Base-by-base conservation (phyloP, 2,329 filamentous ascomycete species). In the Penicillium sclerotiorum region DNA sequence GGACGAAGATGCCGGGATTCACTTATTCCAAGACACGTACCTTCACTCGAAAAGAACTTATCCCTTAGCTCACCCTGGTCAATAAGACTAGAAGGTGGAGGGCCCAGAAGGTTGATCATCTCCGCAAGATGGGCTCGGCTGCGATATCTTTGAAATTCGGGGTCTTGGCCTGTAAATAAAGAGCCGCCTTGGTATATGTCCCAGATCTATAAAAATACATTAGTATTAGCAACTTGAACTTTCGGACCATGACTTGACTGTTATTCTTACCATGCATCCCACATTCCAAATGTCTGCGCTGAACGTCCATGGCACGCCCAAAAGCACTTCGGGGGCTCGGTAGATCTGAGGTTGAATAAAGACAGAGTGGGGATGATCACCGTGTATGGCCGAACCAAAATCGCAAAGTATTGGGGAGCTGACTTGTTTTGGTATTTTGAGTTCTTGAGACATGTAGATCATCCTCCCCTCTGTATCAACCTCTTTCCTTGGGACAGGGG, bases 251-350 rank as follows among this genome's bases (percentile, higher is more conserved):
- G 13, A 21, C 13, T 25, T 20, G 13, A 11, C 11, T 9, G 12
- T 22, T 39, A 49, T 21, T 33, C 71, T 65, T 66, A 79, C 77
- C 78, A 81, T 73, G 47, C 73, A 76, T 8, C 77, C 78, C 3
- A 71, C 68, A 48, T 77, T 80, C 79, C 79, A 83, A 45, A 82
- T 76, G 61, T 82, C 78, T 12, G 78, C 66, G 15, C 69, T 65
- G 44, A 74, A 77, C 0, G 65, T 64, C 79, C 78, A 82, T 1
- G 72, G 69, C 3, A 57, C 65, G 57, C 69, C 57, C 0, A 82
- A 49, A 5, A 81, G 78, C 8, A 81, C 76, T 51, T 82, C 69
- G 7, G 69, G 69, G 15, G 69, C 65, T 44, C 66, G 63, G 45
- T 71, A 72, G 18, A 69, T 65, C 51, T 68, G 45, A 18, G 69